phyloP scores from a whole-genome alignment of 108 stramenopile species.

The Cyclotella sp. region DNA sequence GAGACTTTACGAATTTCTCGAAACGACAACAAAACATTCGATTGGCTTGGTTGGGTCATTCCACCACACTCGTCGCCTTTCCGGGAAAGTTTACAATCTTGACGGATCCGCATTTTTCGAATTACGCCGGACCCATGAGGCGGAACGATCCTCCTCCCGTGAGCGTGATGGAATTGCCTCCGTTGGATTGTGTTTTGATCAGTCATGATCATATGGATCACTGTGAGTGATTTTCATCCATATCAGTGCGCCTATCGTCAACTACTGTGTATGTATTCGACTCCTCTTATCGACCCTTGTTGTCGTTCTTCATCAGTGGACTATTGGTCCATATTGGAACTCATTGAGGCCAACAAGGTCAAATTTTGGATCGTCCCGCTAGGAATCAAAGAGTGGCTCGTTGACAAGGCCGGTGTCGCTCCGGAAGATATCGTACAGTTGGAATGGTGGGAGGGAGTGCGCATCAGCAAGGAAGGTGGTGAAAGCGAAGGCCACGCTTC shows the following conservation, averaged over 20 bases:
- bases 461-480: conserved; percentile 22
- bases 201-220: conserved; percentile 92
- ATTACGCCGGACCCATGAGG: conserved; percentile 64
- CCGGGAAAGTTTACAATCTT: conserved; percentile 67
- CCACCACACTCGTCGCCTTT: conserved; percentile 68
- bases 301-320: conserved; percentile 50
- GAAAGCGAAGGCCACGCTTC: not conserved
- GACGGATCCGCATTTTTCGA: conserved; percentile 81
- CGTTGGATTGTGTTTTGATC: conserved; percentile 80
- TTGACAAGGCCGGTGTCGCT: conserved; percentile 59
- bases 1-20: not conserved
- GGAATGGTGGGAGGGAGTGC: conserved; percentile 89
- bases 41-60: conserved; percentile 88
- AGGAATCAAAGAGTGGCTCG: conserved; percentile 78
- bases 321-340: conserved; percentile 51
- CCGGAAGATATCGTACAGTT: conserved; percentile 75
- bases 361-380: conserved; percentile 78
- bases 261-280: not conserved
- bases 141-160: conserved; percentile 66
- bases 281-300: not conserved
- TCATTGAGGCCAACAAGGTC: conserved; percentile 57
- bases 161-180: conserved; percentile 56
- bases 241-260: not conserved
- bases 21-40: conserved; percentile 36
- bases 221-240: conserved; percentile 1